Evolutionary conservation across 805 yeast species (phyloP), one percentile per base, ranked within the genome.

Genomic region (Kodamaea nitidulidarum): DNA sequence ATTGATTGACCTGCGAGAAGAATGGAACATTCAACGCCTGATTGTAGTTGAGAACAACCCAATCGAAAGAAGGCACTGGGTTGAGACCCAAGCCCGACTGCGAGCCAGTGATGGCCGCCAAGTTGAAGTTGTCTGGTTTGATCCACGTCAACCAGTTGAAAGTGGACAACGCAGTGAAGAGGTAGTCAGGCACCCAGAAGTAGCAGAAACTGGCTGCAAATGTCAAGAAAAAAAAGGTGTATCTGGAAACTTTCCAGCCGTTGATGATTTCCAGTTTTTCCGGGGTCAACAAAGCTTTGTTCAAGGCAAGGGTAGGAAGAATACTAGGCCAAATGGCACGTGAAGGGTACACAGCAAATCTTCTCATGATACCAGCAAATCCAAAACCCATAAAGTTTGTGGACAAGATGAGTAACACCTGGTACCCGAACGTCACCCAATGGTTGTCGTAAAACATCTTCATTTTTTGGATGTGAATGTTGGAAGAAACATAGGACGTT

Each of bases 271-370:
- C 63, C 36, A 49, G 55, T 28, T 48, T 49, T 36, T 58, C 64
- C 4, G 52, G 49, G 22, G 44, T 48, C 38, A 50, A 32, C 35
- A 60, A 52, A 4, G 62, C 62, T 26, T 50, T 46, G 39, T 56
- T 58, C 32, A 59, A 42, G 10, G 65, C 66, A 11, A 58, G 40
- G 3, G 57, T 52, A 3, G 65, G 66, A 41, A 61, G 44, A n/a
- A 57, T 36, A 3, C 57, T 50, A 27, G 80, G 81, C 84, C 84
- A 79, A 25, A 79, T 52, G 7, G 77, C 65, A 39, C 67, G 59
- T 3, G 61, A 58, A 10, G 78, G 80, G 49, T 76, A 77, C 6
- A 79, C 70, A 3, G 69, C 69, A 33, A 61, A 47, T 45, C 48
- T 58, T 38, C 63, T 45, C 47, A 59, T 41, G 9, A 58, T 40